Evolutionary conservation across 331 rosid genomes (phyloP).

Genomic region (Prunus yedoensis): DNA sequence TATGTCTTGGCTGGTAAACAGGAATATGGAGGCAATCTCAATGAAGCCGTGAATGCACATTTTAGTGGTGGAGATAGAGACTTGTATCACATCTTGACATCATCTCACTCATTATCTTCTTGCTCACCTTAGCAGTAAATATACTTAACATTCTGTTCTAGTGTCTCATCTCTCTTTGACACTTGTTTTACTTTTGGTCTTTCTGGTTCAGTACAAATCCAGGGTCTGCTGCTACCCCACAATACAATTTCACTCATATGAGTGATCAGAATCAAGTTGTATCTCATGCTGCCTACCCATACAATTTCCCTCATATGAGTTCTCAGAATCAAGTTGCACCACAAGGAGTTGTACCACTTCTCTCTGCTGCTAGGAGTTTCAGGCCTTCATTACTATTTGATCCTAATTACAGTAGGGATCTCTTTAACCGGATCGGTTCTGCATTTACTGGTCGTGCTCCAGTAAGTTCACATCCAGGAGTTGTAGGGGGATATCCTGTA

Average conservation of each 20-base stretch:
- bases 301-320: constrained; percentile 27
- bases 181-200: constrained; percentile 9
- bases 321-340: constrained; percentile 35
- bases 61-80: constrained; percentile 44
- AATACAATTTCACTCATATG: constrained; percentile 21
- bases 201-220: constrained; percentile 41
- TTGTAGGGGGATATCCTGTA: constrained; percentile 34
- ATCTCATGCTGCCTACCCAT: constrained; percentile 33
- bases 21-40: constrained; percentile 79
- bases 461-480: constrained; percentile 37
- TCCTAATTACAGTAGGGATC: constrained; percentile 68
- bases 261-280: constrained; percentile 33
- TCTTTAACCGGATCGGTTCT: constrained; percentile 43
- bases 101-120: constrained; percentile 12
- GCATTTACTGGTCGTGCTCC: constrained; percentile 32
- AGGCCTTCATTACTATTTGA: constrained; percentile 73
- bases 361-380: constrained; percentile 71
- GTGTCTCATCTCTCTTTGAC: neutral
- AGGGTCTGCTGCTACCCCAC: constrained; percentile 33
- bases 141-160: neutral
- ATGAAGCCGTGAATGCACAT: constrained; percentile 80
- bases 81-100: constrained; percentile 39
- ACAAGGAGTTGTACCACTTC: constrained; percentile 48
- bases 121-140: neutral
- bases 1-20: constrained; percentile 29